These are phyloP conservation scores for Scytalidium sp. DNA, from an alignment of 2,329 filamentous ascomycete species.

Conservation along the genomic window DNA sequence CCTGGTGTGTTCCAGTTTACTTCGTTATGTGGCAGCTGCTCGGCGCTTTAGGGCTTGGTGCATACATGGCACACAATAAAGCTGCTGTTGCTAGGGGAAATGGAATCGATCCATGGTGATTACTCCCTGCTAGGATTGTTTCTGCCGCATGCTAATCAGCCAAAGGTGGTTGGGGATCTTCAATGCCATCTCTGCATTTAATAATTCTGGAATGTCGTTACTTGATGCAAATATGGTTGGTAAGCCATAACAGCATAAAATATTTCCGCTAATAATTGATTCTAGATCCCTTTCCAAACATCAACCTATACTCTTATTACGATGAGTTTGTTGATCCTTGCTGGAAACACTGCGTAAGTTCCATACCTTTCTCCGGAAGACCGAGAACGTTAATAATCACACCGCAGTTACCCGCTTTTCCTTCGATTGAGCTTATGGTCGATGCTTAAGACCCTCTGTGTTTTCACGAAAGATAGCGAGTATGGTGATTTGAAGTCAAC, in stretches of 20 bases:
- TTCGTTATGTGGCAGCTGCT: conserved; percentile 57
- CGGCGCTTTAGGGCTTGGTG: conserved; percentile 56
- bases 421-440: conserved; percentile 58
- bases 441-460: conserved; percentile 38
- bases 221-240: conserved; percentile 61
- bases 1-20: conserved; percentile 59
- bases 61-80: conserved; percentile 54
- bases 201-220: conserved; percentile 68
- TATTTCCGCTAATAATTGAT: background rate
- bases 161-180: conserved; percentile 61
- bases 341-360: conserved; percentile 56
- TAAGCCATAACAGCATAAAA: background rate
- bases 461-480: conserved; percentile 29
- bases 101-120: conserved; percentile 56
- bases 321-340: conserved; percentile 56
- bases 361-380: background rate
- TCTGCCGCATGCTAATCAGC: conserved; percentile 1
- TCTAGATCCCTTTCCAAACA: conserved; percentile 36
- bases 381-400: background rate
- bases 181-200: conserved; percentile 66
- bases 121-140: background rate
- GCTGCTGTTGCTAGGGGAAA: conserved; percentile 48
- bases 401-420: conserved; percentile 52
- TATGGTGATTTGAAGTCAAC: conserved; percentile 44
- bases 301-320: conserved; percentile 38